These are phyloP conservation scores for Ophiobolus disseminans DNA, from an alignment of 2,329 filamentous ascomycete genomes.

Conservation along the genomic window DNA sequence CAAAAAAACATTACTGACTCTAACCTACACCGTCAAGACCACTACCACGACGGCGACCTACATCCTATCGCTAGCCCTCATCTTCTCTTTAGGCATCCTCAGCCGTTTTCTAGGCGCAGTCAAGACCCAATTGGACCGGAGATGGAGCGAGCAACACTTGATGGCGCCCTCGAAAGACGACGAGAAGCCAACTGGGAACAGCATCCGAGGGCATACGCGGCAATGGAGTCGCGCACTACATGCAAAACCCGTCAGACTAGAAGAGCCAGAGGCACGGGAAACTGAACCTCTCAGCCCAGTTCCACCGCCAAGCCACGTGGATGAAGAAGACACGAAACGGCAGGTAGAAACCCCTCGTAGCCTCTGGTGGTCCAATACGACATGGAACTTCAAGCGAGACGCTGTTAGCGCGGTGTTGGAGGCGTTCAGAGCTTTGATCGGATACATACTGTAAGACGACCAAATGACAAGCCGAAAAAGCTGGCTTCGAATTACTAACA, in stretches of 20 bases:
- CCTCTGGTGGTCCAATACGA: slow-evolving; percentile 28
- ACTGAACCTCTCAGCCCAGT: slow-evolving; percentile 26
- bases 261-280: slow-evolving; percentile 19
- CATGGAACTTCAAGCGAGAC: slow-evolving; percentile 31
- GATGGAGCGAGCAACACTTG: slow-evolving; percentile 17
- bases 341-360: not conserved
- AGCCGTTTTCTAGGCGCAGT: slow-evolving; percentile 41
- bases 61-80: slow-evolving; percentile 31
- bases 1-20: no score
- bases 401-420: slow-evolving; percentile 28
- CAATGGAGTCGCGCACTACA: slow-evolving; percentile 22
- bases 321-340: slow-evolving; percentile 1
- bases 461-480: not conserved
- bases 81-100: slow-evolving; percentile 36
- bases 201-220: slow-evolving; percentile 11
- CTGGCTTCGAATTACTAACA: not conserved
- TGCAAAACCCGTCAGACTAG: slow-evolving; percentile 11
- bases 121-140: slow-evolving; percentile 33
- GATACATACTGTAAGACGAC: slow-evolving; percentile 39
- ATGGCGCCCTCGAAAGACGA: not conserved
- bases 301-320: not conserved
- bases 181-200: slow-evolving; percentile 3
- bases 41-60: slow-evolving; percentile 35
- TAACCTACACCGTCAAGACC: no score
- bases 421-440: slow-evolving; percentile 33